A percentile compares a stretch with the other conserved stretches of the same genome.
phyloP scores from a whole-genome alignment of 2,329 filamentous ascomycete species.

The Calonectria hawksworthii region DNA sequence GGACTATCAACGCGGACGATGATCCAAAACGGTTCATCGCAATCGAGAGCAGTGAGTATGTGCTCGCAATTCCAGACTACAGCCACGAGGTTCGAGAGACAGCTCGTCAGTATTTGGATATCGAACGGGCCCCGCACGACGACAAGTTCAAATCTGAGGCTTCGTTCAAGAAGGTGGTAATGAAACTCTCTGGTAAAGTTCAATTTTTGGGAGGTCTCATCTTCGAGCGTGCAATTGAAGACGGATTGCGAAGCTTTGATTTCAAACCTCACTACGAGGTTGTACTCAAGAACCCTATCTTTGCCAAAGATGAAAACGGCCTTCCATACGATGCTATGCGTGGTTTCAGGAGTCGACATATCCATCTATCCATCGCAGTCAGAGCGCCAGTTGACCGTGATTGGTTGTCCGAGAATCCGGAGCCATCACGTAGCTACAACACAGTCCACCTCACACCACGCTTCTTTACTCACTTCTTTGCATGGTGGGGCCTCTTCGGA shows the following conservation, averaged over 20 bases:
- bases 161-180: slow-evolving; percentile 97
- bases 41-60: slow-evolving; percentile 94
- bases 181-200: slow-evolving; percentile 98
- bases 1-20: slow-evolving; percentile 86
- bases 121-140: slow-evolving; percentile 72
- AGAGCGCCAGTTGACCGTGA: slow-evolving; percentile 88
- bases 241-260: slow-evolving; percentile 82
- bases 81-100: slow-evolving; percentile 86
- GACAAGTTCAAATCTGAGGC: slow-evolving; percentile 79
- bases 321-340: slow-evolving; percentile 89
- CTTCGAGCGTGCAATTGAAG: slow-evolving; percentile 86
- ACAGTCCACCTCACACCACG: slow-evolving; percentile 93
- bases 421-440: slow-evolving; percentile 92
- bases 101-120: slow-evolving; percentile 62
- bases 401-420: slow-evolving; percentile 82
- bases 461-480: slow-evolving; percentile 98
- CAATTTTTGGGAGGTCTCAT: slow-evolving; percentile 92
- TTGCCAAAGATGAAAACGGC: slow-evolving; percentile 72
- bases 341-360: slow-evolving; percentile 96
- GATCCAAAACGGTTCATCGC: slow-evolving; percentile 96
- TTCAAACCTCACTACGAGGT: slow-evolving; percentile 96
- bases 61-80: slow-evolving; percentile 94
- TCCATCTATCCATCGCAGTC: slow-evolving; percentile 94
- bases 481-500: slow-evolving; percentile 97
- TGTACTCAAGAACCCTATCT: slow-evolving; percentile 83